Evolutionary conservation across 768 basidiomycete genomes (phyloP), one percentile per base, ranked within the genome.

Genomic region (Tylopilus plumbeoviolaceoides): DNA sequence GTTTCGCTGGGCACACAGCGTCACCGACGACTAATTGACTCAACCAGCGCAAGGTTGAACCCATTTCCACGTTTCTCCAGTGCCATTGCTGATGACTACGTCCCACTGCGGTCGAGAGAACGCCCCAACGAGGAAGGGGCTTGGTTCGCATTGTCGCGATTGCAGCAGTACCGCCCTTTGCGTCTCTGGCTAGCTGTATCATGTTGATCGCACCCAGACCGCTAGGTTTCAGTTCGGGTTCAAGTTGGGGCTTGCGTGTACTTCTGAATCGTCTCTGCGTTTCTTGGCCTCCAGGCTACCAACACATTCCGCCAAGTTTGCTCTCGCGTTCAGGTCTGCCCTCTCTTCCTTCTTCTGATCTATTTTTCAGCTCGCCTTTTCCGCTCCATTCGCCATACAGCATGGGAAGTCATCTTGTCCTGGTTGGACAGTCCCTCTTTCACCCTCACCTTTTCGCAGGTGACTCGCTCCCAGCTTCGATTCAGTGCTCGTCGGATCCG

Each of bases 401-500:
- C 64, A 72, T 95, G 50, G 94, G 94, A 33, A 91, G 89, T 59
- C 72, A 93, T 53, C 81, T 99, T 27, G 95, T 98, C 69, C 98
- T 99, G 95, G 85, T 91, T 65, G 97, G 93, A 85, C 92, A 61
- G 61, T 85, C 56, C 39, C 11, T 4, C 48, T 0, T 18, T 31
- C 15, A 7, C 7, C 17, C 28, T 1, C 15, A n/a, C 41, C 23
- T 23, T 9, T 44, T 18, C 43, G 11, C 30, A 8, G 7, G 50
- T 51, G n/a, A 44, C 48, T 23, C 12, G 5, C 4, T 3, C 33
- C 20, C 45, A 91, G 89, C 15, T 91, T 91, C 68, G n/a, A n/a
- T n/a, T 84, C 89, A 17, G 80, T 91, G n/a, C 79, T 91, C 54
- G 80, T 89, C 50, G 95, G 95, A 7, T 95, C 95, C 31, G 72